These are phyloP conservation scores for Epichloe typhina DNA, from an alignment of 2,329 filamentous ascomycete genomes.

Conservation along the genomic window DNA sequence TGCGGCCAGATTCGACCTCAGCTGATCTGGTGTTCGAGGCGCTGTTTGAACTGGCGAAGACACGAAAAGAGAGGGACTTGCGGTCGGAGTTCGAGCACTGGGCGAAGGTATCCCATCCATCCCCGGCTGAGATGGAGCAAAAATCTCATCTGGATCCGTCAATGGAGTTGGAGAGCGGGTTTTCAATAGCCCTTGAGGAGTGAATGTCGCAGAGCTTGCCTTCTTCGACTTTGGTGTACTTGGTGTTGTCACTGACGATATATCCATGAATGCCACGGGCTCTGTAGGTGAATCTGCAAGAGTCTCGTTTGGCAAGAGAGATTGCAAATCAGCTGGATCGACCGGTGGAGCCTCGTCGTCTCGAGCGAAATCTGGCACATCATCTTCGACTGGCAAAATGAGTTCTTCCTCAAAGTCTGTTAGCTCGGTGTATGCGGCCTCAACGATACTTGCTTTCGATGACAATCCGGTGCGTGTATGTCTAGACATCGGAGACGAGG, in stretches of 20 bases:
- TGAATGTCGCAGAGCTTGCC: not conserved
- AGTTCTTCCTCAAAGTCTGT: not conserved
- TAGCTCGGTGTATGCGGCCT: not conserved
- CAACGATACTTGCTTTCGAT: not conserved
- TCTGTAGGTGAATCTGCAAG: not conserved
- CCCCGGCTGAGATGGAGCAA: not conserved
- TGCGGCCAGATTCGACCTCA: not conserved
- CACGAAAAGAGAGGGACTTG: slow-evolving; percentile 2
- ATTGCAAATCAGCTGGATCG: not conserved
- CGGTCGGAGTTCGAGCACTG: not conserved
- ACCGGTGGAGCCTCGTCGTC: not conserved
- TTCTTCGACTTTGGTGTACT: not conserved
- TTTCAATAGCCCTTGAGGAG: not conserved
- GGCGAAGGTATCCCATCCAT: not conserved
- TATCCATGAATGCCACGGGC: not conserved
- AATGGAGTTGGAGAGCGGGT: not conserved
- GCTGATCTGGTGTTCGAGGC: slow-evolving; percentile 2
- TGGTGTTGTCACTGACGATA: not conserved
- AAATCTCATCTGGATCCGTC: not conserved
- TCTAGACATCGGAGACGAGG: slow-evolving; percentile 3
- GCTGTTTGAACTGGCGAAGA: not conserved
- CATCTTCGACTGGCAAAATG: not conserved
- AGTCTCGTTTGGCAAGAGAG: not conserved
- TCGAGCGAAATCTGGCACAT: not conserved
- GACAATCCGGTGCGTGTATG: not conserved